Conservation (phyloP, 108 stramenopile genomes). For the Poteriospumella lacustris region DNA sequence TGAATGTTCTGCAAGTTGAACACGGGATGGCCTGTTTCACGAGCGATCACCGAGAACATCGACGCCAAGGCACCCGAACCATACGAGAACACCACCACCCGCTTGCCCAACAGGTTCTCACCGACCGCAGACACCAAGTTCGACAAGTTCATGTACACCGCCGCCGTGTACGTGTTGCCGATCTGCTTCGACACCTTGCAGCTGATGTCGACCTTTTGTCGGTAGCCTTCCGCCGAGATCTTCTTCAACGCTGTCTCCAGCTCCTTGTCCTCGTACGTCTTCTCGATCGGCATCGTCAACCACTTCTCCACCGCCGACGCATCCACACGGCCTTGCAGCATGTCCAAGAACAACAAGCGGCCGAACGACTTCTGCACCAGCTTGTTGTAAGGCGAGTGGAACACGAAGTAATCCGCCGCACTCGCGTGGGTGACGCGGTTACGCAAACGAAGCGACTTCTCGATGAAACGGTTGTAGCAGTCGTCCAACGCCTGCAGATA, state of each 20-base stretch:
- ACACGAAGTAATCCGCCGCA: slow-evolving; percentile 72
- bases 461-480: slow-evolving; percentile 71
- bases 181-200: slow-evolving; percentile 55
- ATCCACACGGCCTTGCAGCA: slow-evolving; percentile 49
- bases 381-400: slow-evolving; percentile 98
- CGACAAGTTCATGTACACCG: slow-evolving; percentile 79
- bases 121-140: slow-evolving; percentile 63
- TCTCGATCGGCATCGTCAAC: slow-evolving; percentile 65
- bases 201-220: slow-evolving; percentile 43
- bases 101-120: slow-evolving; percentile 31
- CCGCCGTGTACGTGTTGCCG: slow-evolving; percentile 95
- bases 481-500: slow-evolving; percentile 88
- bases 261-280: slow-evolving; percentile 63
- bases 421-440: not conserved
- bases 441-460: slow-evolving; percentile 54
- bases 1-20: slow-evolving; percentile 77
- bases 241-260: slow-evolving; percentile 63
- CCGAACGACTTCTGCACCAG: slow-evolving; percentile 88
- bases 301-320: slow-evolving; percentile 30
- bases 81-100: slow-evolving; percentile 50
- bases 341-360: slow-evolving; percentile 79
- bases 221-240: slow-evolving; percentile 57
- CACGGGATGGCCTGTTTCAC: slow-evolving; percentile 35
- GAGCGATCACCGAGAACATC: slow-evolving; percentile 77
- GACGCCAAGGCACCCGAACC: slow-evolving; percentile 71